Evolutionary conservation across 2,329 filamentous ascomycete genomes (phyloP).

Genomic region (Colletotrichum eremochloae): DNA sequence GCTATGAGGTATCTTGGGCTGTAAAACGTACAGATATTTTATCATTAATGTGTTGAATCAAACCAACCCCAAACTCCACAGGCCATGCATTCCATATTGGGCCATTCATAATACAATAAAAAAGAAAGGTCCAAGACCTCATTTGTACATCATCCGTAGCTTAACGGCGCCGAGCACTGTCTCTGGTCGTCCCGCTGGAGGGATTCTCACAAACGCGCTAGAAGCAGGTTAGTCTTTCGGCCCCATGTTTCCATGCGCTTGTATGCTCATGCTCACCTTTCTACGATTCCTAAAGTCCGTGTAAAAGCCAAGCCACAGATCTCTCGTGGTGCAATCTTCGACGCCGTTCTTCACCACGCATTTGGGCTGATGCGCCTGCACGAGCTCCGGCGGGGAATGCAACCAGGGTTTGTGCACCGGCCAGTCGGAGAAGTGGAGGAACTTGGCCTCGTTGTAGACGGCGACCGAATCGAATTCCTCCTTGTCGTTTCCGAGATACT

Average conservation of each 20-base stretch:
- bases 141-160: background rate
- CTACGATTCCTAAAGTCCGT: slow-evolving; percentile 38
- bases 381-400: slow-evolving; percentile 18
- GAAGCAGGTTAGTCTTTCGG: background rate
- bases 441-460: slow-evolving; percentile 69
- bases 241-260: background rate
- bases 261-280: background rate
- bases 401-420: slow-evolving; percentile 44
- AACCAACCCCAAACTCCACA: background rate
- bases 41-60: too few relatives aligned
- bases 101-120: background rate
- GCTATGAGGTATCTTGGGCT: background rate
- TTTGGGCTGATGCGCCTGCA: slow-evolving; percentile 21
- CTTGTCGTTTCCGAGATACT: slow-evolving; percentile 53
- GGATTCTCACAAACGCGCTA: background rate
- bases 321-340: slow-evolving; percentile 36
- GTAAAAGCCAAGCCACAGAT: slow-evolving; percentile 41
- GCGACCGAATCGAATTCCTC: slow-evolving; percentile 69
- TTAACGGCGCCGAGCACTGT: background rate
- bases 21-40: background rate
- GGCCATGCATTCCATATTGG: background rate
- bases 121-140: accelerated
- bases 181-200: too few relatives aligned
- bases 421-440: slow-evolving; percentile 57
- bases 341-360: slow-evolving; percentile 21